A percentile compares a stretch with the other conserved stretches of the same genome.
Conservation (phyloP, 306 rosid species). For the Pyrus bretschneideri region DNA sequence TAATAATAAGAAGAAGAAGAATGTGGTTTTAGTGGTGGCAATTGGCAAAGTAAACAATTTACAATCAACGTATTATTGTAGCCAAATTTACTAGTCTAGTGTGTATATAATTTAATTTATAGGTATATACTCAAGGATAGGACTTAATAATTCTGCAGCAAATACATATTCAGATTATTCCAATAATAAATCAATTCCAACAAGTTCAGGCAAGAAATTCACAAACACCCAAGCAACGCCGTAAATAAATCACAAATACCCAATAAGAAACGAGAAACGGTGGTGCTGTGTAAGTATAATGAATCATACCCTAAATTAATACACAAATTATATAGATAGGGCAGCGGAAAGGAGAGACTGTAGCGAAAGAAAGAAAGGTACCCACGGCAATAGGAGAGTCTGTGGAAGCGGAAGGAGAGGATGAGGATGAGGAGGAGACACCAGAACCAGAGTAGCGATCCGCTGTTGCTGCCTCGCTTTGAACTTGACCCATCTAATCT, state of each 20-base stretch:
- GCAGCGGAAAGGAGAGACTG: neutral
- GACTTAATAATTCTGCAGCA: neutral
- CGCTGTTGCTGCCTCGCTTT: conserved; percentile 22
- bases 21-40: neutral
- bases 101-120: no score
- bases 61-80: neutral
- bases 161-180: neutral
- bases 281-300: neutral
- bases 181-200: neutral
- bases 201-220: neutral
- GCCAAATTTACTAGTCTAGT: no score
- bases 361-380: neutral
- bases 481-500: conserved; percentile 43
- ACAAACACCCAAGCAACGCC: neutral
- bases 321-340: neutral
- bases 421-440: conserved; percentile 4
- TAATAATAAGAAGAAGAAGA: neutral
- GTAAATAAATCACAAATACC: no score
- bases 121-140: no score
- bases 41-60: neutral
- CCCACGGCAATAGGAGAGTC: conserved; percentile 63
- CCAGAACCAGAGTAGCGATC: neutral
- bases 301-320: no score
- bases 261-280: neutral
- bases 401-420: conserved; percentile 32